Conservation (phyloP, 306 rosid species). For the Castanospermum australe region DNA sequence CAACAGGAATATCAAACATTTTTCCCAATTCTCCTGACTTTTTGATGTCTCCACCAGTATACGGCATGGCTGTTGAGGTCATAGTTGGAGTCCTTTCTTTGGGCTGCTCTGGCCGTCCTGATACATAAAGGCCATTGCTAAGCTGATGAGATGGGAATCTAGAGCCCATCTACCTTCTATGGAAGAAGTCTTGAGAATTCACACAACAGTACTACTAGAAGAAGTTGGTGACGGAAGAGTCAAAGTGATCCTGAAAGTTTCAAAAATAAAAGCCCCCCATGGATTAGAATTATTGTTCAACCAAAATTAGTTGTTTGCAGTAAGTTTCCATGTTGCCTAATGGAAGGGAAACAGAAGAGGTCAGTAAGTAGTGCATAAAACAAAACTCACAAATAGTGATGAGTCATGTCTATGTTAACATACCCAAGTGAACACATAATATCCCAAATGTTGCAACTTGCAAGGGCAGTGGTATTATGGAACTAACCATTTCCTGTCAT, state of each 20-base stretch:
- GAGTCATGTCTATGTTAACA: background rate
- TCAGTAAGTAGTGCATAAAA: background rate
- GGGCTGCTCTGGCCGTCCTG: constrained; percentile 98
- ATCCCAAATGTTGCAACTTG: background rate
- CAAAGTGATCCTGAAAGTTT: constrained; percentile 28
- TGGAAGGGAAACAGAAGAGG: background rate
- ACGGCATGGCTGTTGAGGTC: constrained; percentile 89
- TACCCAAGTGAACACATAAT: background rate
- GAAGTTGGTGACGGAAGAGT: constrained; percentile 11
- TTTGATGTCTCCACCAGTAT: constrained; percentile 96
- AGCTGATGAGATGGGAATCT: constrained; percentile 98
- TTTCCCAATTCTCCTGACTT: constrained; percentile 92
- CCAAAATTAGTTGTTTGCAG: constrained; percentile 1
- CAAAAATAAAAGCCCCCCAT: background rate
- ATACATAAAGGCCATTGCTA: constrained; percentile 95
- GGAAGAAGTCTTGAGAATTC: constrained; percentile 22
- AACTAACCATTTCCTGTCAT: background rate
- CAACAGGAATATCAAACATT: constrained; percentile 96
- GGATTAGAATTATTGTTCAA: constrained; percentile 11
- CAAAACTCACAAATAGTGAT: background rate
- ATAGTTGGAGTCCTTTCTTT: constrained; percentile 94
- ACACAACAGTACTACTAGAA: background rate
- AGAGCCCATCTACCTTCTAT: constrained; percentile 72
- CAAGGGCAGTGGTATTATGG: background rate
- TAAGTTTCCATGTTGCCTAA: background rate